A percentile compares a stretch with the other conserved stretches of the same genome.
Conservation (phyloP, 768 basidiomycete genomes). For the Calocybe indica region DNA sequence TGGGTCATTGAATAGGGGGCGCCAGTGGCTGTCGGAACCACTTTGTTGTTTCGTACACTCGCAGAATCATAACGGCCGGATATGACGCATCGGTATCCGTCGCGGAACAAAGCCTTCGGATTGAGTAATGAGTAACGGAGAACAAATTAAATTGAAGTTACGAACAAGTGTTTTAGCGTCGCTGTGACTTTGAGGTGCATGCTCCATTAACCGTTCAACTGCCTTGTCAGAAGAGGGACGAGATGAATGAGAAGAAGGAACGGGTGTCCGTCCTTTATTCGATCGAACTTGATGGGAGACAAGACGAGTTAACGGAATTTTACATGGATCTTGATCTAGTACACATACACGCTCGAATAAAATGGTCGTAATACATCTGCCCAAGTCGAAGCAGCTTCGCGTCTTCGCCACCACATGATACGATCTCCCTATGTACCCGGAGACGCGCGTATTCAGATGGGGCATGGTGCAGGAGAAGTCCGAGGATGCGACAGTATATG, state of each 20-base stretch:
- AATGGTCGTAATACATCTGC: slow-evolving; percentile 1
- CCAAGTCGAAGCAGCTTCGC: background rate
- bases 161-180: slow-evolving; percentile 4
- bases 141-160: background rate
- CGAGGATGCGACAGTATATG: slow-evolving; percentile 6
- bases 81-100: slow-evolving; percentile 7
- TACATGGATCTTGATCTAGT: background rate
- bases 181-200: slow-evolving; percentile 1
- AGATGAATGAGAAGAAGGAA: background rate
- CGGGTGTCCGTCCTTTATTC: background rate
- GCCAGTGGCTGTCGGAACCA: background rate
- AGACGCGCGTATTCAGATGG: background rate
- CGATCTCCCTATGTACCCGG: slow-evolving; percentile 1
- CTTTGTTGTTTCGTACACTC: too few species aligned
- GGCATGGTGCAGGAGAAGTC: slow-evolving; percentile 8
- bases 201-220: background rate
- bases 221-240: slow-evolving; percentile 1
- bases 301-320: background rate
- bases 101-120: slow-evolving; percentile 6
- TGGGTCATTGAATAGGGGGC: background rate
- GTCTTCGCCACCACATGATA: slow-evolving; percentile 1
- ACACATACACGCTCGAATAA: slow-evolving; percentile 3
- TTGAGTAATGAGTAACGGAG: background rate
- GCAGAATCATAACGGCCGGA: slow-evolving; percentile 5
- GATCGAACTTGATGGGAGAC: background rate